Evolutionary conservation across 163 green algal species (phyloP).

Genomic region (Scenedesmus sp.): DNA sequence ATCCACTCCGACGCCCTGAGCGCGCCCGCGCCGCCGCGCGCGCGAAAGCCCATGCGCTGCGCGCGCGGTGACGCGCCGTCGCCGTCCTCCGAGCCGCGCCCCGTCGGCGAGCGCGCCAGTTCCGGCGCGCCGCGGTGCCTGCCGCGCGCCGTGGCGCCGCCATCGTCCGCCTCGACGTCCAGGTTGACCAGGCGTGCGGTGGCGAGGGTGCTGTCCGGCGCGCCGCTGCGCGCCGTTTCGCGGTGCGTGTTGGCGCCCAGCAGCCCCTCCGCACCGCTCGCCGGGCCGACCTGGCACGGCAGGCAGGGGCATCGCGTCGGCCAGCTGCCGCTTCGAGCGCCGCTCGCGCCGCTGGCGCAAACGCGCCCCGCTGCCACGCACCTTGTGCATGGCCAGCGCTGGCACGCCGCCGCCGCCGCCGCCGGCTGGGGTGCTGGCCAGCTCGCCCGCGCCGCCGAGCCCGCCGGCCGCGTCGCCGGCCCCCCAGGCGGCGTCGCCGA

Average conservation of each 20-base stretch:
- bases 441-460: not conserved
- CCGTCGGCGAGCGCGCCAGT: not conserved
- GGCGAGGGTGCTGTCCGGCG: not conserved
- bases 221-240: slow-evolving; percentile 6
- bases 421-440: not conserved
- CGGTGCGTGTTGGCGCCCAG: slow-evolving; percentile 20
- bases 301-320: no score
- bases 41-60: no score
- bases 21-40: no score
- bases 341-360: not conserved
- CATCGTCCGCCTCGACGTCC: not conserved
- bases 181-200: slow-evolving; percentile 18
- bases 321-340: not conserved
- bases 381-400: slow-evolving; percentile 3
- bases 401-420: slow-evolving; percentile 9
- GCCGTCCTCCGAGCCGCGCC: no score
- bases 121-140: not conserved
- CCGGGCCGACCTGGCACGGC: not conserved
- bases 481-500: no score
- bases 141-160: not conserved
- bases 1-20: no score
- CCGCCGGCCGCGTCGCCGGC: no score
- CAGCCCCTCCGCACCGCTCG: not conserved
- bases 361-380: not conserved
- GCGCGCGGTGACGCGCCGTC: no score